Evolutionary conservation across 164 flowering plant species (phyloP), one percentile per base, ranked within the genome.

Genomic region (Macadamia tetraphylla): DNA sequence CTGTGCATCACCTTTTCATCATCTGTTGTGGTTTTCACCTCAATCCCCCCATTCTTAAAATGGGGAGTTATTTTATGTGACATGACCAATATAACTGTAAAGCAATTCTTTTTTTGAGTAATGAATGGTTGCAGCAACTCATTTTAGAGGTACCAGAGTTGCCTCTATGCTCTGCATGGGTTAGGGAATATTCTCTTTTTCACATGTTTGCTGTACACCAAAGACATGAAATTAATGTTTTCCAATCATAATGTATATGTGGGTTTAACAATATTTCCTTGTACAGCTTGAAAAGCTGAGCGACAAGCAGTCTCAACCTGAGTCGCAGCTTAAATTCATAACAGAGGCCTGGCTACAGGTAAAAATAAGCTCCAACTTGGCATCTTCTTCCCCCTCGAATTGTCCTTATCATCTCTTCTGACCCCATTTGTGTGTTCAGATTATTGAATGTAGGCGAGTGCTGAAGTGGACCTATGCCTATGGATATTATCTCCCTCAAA

Each of bases 381-480:
- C 23, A 15, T 60, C 29, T 15, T 46, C 29, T 46, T 46, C 13
- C 3, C 51, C 6, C 49, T 12, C 17, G n/a, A 13, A 7, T 6
- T 35, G 3, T 9, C 13, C 5, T 4, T 4, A 12, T 11, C 12
- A 2, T 10, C 15, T 60, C 32, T 30, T 31, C 53, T n/a, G 52
- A 1, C 32, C 8, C 32, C 6, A 51, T 44, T 58, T 48, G 55
- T 46, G 13, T 59, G 15, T 60, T 60, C 81, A 89, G 94, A 89
- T 89, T 58, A 82, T 89, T 62, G 92, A 87, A 70, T 87, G 95
- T 69, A 80, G 95, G 71, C 83, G 95, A 43, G 92, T 89, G 58
- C 48, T 89, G 60, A 87, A 89, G 66, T 89, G 95, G 94, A 89
- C 88, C 1, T 89, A 87, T 77, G 88, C 91, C 31, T 89, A 89